A percentile compares a stretch with the other conserved stretches of the same genome.
Evolutionary conservation across 805 yeast genomes (phyloP).

Genomic region (Barnettozyma siamensis): DNA sequence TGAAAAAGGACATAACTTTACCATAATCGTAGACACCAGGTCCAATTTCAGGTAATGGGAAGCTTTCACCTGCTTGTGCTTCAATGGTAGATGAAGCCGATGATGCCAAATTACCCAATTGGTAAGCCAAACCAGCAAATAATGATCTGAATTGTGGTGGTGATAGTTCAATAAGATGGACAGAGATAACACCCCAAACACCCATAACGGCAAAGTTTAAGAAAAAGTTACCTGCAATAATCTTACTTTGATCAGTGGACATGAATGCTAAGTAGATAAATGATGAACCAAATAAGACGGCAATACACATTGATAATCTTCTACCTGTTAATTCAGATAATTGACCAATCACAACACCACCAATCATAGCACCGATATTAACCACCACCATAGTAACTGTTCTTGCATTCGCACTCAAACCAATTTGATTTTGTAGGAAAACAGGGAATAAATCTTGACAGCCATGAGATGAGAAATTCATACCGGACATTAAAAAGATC

Average conservation of each 20-base stretch:
- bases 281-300: constrained; percentile 51
- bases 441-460: constrained; percentile 73
- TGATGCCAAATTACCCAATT: constrained; percentile 23
- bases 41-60: constrained; percentile 18
- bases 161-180: constrained; percentile 59
- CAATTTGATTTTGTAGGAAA: constrained; percentile 47
- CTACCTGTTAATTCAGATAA: constrained; percentile 54
- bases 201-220: constrained; percentile 65
- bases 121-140: constrained; percentile 53
- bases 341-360: constrained; percentile 58
- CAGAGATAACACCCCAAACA: constrained; percentile 69
- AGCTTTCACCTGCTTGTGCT: constrained; percentile 30
- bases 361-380: constrained; percentile 61
- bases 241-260: constrained; percentile 31
- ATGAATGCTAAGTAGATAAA: constrained; percentile 56
- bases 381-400: constrained; percentile 61
- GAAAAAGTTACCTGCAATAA: constrained; percentile 59
- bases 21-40: constrained; percentile 50
- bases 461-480: constrained; percentile 70
- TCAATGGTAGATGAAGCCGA: constrained; percentile 65
- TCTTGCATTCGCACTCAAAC: constrained; percentile 37
- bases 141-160: constrained; percentile 60
- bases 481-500: constrained; percentile 59
- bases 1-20: constrained; percentile 64
- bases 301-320: constrained; percentile 46